A percentile compares a stretch with the other conserved stretches of the same genome.
These are phyloP conservation scores for Delphinella strobiligena DNA, from an alignment of 2,329 filamentous ascomycete species.

Conservation along the genomic window DNA sequence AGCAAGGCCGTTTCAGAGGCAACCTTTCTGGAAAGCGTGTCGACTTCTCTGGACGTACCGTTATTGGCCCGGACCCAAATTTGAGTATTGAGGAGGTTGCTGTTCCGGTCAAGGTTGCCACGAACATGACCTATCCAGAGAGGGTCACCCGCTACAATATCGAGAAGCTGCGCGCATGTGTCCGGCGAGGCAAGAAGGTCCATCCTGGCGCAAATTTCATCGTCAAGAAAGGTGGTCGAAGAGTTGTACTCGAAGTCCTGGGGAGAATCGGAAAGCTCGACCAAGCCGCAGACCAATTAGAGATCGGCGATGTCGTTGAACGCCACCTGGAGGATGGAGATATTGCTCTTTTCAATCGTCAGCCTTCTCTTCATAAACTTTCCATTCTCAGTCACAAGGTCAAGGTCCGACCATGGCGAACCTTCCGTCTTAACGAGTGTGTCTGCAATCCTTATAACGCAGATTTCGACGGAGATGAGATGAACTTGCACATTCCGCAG, in stretches of 20 bases:
- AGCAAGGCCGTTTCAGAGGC: constrained; percentile 92
- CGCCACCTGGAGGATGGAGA: constrained; percentile 91
- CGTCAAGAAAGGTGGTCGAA: constrained; percentile 60
- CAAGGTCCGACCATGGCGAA: constrained; percentile 88
- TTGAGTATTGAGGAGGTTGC: constrained; percentile 87
- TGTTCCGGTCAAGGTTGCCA: constrained; percentile 81
- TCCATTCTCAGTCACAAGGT: constrained; percentile 95
- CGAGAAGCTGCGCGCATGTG: constrained; percentile 61
- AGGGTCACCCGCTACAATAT: constrained; percentile 76
- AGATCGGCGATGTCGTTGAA: constrained; percentile 80
- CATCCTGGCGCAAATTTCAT: constrained; percentile 86
- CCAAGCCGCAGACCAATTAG: constrained; percentile 59
- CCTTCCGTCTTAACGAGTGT: constrained; percentile 94
- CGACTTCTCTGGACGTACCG: constrained; percentile 92
- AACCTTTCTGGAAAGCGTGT: constrained; percentile 97
- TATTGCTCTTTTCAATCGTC: constrained; percentile 93
- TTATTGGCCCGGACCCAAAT: constrained; percentile 96
- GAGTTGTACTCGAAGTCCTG: constrained; percentile 53
- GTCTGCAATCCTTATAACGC: constrained; percentile 97
- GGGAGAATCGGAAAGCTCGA: constrained; percentile 42
- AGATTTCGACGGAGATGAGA: constrained; percentile 97
- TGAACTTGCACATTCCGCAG: constrained; percentile 97
- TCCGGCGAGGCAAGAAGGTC: constrained; percentile 61
- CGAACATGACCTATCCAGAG: constrained; percentile 92
- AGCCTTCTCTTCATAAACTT: constrained; percentile 94